Percentiles rank a stretch among this genome's conserved stretches.
Evolutionary conservation across 805 yeast genomes (phyloP).

Genomic region (Candida incommunis): DNA sequence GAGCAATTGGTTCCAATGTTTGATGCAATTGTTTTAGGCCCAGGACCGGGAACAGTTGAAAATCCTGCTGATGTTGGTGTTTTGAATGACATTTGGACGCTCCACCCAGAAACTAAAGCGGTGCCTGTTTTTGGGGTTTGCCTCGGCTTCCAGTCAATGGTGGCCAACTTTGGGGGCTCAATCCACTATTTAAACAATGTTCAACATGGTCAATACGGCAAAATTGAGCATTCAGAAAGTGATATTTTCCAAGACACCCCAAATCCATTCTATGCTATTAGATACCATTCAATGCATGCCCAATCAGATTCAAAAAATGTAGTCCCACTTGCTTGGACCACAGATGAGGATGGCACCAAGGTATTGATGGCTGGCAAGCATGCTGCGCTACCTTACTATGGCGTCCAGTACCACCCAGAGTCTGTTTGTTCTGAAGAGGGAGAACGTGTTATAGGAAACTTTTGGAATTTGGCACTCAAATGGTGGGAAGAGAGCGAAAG

Average conservation of each 20-base stretch:
- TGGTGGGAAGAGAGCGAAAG: slow-evolving; percentile 17
- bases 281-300: slow-evolving; percentile 80
- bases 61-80: slow-evolving; percentile 56
- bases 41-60: slow-evolving; percentile 92
- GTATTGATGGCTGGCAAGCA: slow-evolving; percentile 76
- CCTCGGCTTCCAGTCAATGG: slow-evolving; percentile 79
- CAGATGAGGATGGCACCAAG: slow-evolving; percentile 22
- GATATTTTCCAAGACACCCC: slow-evolving; percentile 26
- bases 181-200: slow-evolving; percentile 42
- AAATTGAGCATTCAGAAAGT: slow-evolving; percentile 23
- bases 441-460: slow-evolving; percentile 40
- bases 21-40: slow-evolving; percentile 78
- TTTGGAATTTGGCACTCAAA: slow-evolving; percentile 34
- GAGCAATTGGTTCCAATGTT: slow-evolving; percentile 33
- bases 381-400: slow-evolving; percentile 52
- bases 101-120: slow-evolving; percentile 16
- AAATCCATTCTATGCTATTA: slow-evolving; percentile 44
- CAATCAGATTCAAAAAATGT: slow-evolving; percentile 11
- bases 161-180: slow-evolving; percentile 42
- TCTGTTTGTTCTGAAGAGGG: slow-evolving; percentile 76
- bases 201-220: slow-evolving; percentile 76
- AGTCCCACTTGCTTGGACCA: slow-evolving; percentile 50
- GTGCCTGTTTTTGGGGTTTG: slow-evolving; percentile 84
- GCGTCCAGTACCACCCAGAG: slow-evolving; percentile 97
- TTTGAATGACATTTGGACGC: slow-evolving; percentile 40